A percentile compares a stretch with the other conserved stretches of the same genome.
These are phyloP conservation scores for Populus hybrid DNA, from an alignment of 441 rosid genomes.

Conservation along the genomic window DNA sequence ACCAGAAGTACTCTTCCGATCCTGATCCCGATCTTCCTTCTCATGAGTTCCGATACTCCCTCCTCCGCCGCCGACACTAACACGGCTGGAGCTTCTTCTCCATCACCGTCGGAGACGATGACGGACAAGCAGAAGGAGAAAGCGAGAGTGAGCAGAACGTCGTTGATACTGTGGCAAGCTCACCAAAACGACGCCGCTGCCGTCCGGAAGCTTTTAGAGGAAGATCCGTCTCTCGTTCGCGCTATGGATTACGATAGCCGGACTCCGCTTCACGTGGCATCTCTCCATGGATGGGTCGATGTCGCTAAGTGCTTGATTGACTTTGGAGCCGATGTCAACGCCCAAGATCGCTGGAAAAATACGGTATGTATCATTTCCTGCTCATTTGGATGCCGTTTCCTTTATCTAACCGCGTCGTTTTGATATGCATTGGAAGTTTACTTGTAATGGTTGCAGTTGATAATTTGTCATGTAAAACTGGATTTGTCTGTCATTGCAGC, in stretches of 20 bases:
- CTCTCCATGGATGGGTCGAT: slow-evolving; percentile 94
- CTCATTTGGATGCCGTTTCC: background rate
- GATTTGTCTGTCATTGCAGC: slow-evolving; percentile 41
- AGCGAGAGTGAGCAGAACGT: slow-evolving; percentile 97
- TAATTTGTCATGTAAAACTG: background rate
- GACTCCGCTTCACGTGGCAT: slow-evolving; percentile 94
- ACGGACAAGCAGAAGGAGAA: slow-evolving; percentile 85
- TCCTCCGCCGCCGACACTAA: slow-evolving; percentile 36
- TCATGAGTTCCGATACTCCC: slow-evolving; percentile 46
- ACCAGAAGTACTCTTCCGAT: slow-evolving; percentile 16
- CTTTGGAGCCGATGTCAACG: slow-evolving; percentile 94
- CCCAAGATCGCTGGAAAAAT: slow-evolving; percentile 98
- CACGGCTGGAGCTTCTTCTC: slow-evolving; percentile 18
- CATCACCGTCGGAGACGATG: slow-evolving; percentile 28
- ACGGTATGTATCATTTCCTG: slow-evolving; percentile 43
- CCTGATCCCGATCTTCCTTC: slow-evolving; percentile 17
- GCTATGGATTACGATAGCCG: slow-evolving; percentile 94
- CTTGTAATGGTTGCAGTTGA: background rate
- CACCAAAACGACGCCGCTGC: slow-evolving; percentile 92
- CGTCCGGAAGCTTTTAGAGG: slow-evolving; percentile 89
- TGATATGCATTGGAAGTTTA: background rate
- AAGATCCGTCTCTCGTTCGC: slow-evolving; percentile 73
- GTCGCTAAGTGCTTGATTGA: slow-evolving; percentile 82
- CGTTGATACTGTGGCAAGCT: slow-evolving; percentile 94
- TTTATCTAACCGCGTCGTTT: background rate